phyloP scores from a whole-genome alignment of 345 rosid species.

The Rubroshorea leprosula region DNA sequence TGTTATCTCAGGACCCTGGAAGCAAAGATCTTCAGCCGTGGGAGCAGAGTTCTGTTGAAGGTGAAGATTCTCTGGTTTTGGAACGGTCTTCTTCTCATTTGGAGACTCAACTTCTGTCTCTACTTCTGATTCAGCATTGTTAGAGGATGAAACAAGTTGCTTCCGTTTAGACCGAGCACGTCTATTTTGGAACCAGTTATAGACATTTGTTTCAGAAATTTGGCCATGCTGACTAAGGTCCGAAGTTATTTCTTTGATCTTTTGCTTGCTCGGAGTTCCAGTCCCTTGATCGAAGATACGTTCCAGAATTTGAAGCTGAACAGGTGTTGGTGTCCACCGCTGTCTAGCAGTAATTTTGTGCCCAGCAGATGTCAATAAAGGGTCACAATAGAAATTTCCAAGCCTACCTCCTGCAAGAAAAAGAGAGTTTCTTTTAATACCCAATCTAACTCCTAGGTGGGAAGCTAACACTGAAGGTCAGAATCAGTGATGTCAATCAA shows the following conservation, averaged over 20 bases:
- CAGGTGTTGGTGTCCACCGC: slow-evolving; percentile 62
- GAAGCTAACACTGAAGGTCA: too few species aligned
- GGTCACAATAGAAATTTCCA: slow-evolving; percentile 61
- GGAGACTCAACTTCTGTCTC: slow-evolving; percentile 77
- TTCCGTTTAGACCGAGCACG: slow-evolving; percentile 64
- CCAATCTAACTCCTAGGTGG: background rate
- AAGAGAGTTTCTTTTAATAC: background rate
- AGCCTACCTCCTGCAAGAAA: slow-evolving; percentile 60
- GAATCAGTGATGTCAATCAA: background rate
- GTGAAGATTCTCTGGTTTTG: slow-evolving; percentile 54
- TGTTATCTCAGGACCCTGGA: slow-evolving; percentile 66
- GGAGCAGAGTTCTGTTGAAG: slow-evolving; percentile 43
- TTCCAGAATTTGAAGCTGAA: slow-evolving; percentile 61
- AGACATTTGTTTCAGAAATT: slow-evolving; percentile 60
- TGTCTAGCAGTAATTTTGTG: slow-evolving; percentile 42
- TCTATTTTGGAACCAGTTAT: slow-evolving; percentile 75
- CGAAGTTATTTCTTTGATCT: slow-evolving; percentile 45
- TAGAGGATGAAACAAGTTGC: slow-evolving; percentile 43
- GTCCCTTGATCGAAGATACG: slow-evolving; percentile 41
- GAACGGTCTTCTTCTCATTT: slow-evolving; percentile 48
- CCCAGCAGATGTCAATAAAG: slow-evolving; percentile 53
- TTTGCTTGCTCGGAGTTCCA: slow-evolving; percentile 49
- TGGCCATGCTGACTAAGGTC: slow-evolving; percentile 52
- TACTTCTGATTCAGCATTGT: slow-evolving; percentile 77
- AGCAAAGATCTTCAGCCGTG: slow-evolving; percentile 60